Evolutionary conservation across 2,329 filamentous ascomycete genomes (phyloP), one percentile per base, ranked within the genome.

Genomic region (Epicoccum nigrum): DNA sequence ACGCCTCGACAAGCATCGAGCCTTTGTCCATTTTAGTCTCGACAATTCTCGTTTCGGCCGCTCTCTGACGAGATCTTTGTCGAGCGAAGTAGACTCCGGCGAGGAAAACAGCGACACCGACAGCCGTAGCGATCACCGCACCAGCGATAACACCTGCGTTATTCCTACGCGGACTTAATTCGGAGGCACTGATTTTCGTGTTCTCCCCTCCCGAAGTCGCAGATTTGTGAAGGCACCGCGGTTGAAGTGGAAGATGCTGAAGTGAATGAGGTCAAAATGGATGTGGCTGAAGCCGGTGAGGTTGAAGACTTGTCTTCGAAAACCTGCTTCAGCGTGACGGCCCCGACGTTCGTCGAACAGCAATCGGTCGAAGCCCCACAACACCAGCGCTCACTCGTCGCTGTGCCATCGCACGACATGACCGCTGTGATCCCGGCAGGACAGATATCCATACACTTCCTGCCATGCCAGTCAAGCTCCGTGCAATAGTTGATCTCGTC

Each of bases 371-470:
- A 43, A 16, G 13, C 13, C 9, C 40, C 40, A 25, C 40, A 43
- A 16, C 40, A 43, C 40, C 40, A 43, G 11, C n/a, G 7, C 6
- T 33, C 19, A 28, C 28, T 33, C 12, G 13, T 34, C 3, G 13
- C 40, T 25, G 40, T 43, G 2, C 40, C 40, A 16, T 32, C 17
- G 12, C 40, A 43, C 7, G 40, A 27, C 9, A 17, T 25, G 13
- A 33, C 13, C 11, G 17, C 16, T 7, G 7, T 27, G 11, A 4
- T 43, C 15, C 40, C 40, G 4, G 8, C 12, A 15, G 21, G 25
- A n/a, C 42, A 45, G n/a, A 45, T 37, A 17, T 45, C 16, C 32
- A 37, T 27, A 11, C 42, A 45, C 6, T 16, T 15, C 16, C 42
- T 32, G n/a, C 42, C 32, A 30, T 38, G 9, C 16, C 32, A 37